Evolutionary conservation across 345 rosid species (phyloP), one percentile per base, ranked within the genome.

Genomic region (Linum trigynum): DNA sequence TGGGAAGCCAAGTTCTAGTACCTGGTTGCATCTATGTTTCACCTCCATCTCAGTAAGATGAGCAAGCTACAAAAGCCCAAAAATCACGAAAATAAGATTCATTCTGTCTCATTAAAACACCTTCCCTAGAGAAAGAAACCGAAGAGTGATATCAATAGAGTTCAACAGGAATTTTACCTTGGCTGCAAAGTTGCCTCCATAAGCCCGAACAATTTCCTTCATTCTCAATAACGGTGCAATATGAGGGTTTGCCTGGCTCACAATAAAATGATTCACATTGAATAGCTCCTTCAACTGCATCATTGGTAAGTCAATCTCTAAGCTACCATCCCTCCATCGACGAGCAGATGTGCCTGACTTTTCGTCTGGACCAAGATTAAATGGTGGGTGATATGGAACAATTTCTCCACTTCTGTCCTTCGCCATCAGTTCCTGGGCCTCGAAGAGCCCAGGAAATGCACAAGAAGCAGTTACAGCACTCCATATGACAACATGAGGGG

Each of bases 401-500:
- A 94, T 83, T 64, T 88, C 92, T 55, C 99, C 99, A 36, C 95
- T 87, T 67, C 99, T 80, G 72, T 88, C 88, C 81, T 94, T 94
- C 3, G 97, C 99, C 99, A 94, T 94, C 42, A 94, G 79, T 64
- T 94, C 99, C 76, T 94, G 99, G 16, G 99, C 99, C 79, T 94
- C 96, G 71, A 90, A 94, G 55, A 94, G 91, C 39, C 96, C 99
- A 17, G 99, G 99, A 65, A 94, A 94, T 59, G 99, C 99, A 67
- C 97, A 94, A 53, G 99, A 94, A 69, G 97, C 99, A 35, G 91
- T 87, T 58, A 94, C 99, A 16, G 97, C 99, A 39, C 99, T 94
- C 97, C 97, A 94, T 78, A 94, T 91, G 38, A 94, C 95, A 62
- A 95, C 99, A 62, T 95, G 99, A 75, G 99, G 97, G 0, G 99